Evolutionary conservation across 1,284 basidiomycete genomes (phyloP).

Genomic region (Blastosporella zonata): DNA sequence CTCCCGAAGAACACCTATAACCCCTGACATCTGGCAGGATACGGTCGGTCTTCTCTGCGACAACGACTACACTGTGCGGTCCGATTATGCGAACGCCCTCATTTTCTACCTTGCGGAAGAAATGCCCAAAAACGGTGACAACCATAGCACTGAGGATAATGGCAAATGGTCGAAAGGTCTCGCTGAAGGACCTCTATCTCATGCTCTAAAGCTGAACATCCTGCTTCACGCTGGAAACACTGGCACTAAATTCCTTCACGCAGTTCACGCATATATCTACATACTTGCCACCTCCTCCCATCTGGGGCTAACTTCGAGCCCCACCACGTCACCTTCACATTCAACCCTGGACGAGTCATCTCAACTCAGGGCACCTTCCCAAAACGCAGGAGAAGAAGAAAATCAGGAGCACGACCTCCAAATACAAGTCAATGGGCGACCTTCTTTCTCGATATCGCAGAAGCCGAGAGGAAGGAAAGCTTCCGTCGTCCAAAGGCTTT

Average conservation of each 20-base stretch:
- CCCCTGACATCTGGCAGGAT: conserved; percentile 86
- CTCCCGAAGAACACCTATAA: conserved; percentile 68
- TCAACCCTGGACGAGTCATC: conserved; percentile 31
- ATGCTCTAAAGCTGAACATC: conserved; percentile 42
- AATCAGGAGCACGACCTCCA: conserved; percentile 21
- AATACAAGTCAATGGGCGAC: conserved; percentile 39
- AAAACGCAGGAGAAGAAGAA: conserved; percentile 31
- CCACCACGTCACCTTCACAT: conserved; percentile 41
- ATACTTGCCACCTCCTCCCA: conserved; percentile 70
- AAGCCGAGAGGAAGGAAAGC: conserved; percentile 51
- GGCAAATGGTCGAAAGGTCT: conserved; percentile 41
- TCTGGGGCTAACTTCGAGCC: conserved; percentile 45
- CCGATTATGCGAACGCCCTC: conserved; percentile 73
- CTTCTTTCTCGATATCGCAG: conserved; percentile 42
- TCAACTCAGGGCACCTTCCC: conserved; percentile 30
- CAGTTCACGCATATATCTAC: conserved; percentile 76
- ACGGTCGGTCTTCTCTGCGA: conserved; percentile 84
- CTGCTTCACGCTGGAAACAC: conserved; percentile 60
- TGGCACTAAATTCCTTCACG: conserved; percentile 70
- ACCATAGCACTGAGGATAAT: conserved; percentile 32
- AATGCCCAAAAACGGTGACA: conserved; percentile 60
- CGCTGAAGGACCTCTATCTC: conserved; percentile 43
- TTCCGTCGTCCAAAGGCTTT: conserved; percentile 48
- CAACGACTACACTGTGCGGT: conserved; percentile 66
- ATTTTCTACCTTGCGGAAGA: conserved; percentile 74